Conservation (phyloP, 73 alveolate genomes). For the Paramecium sonneborni region DNA sequence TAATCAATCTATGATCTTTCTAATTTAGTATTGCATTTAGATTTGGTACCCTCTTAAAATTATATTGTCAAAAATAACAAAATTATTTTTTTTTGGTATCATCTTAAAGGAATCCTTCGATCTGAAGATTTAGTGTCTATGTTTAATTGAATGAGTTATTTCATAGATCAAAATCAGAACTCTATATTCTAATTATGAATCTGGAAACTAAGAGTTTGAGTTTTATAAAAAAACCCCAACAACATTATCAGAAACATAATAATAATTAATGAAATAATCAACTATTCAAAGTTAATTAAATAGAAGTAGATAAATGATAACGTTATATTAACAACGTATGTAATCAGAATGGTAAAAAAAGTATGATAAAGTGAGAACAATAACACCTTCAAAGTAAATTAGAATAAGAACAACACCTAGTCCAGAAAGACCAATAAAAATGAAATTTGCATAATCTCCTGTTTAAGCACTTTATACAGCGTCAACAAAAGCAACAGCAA, state of each 20-base stretch:
- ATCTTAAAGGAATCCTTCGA: too few relatives aligned
- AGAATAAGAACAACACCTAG: neutral
- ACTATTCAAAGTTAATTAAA: neutral
- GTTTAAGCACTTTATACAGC: neutral
- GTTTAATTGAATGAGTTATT: too few relatives aligned
- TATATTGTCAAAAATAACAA: neutral
- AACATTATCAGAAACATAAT: neutral
- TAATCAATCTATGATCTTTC: constrained; percentile 39
- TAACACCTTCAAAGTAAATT: neutral
- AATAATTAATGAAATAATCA: neutral
- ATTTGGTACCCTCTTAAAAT: neutral
- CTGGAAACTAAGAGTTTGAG: neutral
- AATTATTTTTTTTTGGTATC: too few relatives aligned
- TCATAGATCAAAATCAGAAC: too few relatives aligned
- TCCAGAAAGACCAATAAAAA: neutral
- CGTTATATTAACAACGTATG: neutral
- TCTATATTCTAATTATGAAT: neutral
- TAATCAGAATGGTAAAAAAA: neutral
- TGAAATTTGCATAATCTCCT: neutral
- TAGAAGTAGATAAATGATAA: neutral
- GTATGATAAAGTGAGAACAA: neutral
- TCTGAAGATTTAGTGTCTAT: too few relatives aligned
- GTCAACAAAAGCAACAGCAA: neutral
- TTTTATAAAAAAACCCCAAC: neutral
- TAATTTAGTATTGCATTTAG: constrained; percentile 26